These are phyloP conservation scores for Acanthamoeba lugdunensis DNA, from an alignment of 208 protist genomes.

Conservation along the genomic window DNA sequence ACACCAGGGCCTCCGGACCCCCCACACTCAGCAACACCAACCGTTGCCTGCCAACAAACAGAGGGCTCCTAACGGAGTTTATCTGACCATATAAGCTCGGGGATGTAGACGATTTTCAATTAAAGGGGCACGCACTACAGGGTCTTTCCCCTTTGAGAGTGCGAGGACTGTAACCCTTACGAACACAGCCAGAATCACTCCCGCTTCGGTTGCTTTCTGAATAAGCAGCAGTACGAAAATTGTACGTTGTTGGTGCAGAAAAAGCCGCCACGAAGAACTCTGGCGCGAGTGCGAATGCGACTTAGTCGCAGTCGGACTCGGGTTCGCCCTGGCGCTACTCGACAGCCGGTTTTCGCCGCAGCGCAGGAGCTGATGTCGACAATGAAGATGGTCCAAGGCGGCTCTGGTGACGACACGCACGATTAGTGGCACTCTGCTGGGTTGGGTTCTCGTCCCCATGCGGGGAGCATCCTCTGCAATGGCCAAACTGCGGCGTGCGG, in stretches of 20 bases:
- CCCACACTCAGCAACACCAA: neutral
- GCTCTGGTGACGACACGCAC: too few species aligned
- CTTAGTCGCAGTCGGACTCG: too few species aligned
- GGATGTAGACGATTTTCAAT: too few species aligned
- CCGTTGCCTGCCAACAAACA: neutral
- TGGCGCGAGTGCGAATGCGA: too few species aligned
- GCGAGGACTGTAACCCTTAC: neutral
- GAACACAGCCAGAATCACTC: neutral
- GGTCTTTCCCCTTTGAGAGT: neutral
- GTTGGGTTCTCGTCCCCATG: neutral
- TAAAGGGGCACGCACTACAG: neutral
- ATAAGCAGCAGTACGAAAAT: neutral
- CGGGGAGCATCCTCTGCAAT: neutral
- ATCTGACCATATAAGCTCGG: neutral
- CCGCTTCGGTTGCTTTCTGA: neutral
- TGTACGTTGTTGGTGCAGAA: neutral
- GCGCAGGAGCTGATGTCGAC: too few species aligned
- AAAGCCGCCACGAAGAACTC: too few species aligned
- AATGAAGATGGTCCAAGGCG: too few species aligned
- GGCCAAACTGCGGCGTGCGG: neutral
- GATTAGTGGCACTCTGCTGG: too few species aligned
- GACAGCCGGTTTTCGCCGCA: too few species aligned
- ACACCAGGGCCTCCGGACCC: neutral
- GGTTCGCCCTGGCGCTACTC: too few species aligned
- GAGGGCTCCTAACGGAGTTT: neutral